These are phyloP conservation scores for Alternaria angustiovoidea DNA, from an alignment of 2,329 filamentous ascomycete genomes.

Conservation along the genomic window DNA sequence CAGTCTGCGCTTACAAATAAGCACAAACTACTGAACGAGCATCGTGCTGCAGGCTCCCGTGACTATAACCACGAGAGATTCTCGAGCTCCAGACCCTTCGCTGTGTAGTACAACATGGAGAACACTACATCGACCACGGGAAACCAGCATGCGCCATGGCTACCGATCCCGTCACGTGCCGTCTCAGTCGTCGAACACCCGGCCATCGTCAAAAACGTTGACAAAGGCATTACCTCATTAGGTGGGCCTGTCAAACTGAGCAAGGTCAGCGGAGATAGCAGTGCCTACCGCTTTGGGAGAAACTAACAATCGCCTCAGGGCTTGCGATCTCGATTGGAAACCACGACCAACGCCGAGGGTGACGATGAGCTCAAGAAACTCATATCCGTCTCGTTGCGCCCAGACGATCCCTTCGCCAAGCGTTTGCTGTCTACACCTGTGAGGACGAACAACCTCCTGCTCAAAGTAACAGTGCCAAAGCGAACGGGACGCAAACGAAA, in stretches of 20 bases:
- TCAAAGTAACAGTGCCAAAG: conserved; percentile 87
- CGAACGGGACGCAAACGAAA: conserved; percentile 87
- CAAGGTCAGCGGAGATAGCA: conserved; percentile 52
- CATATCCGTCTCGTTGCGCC: conserved; percentile 77
- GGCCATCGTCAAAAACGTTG: conserved; percentile 69
- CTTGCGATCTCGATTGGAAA: conserved; percentile 39
- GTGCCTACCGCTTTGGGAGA: not conserved
- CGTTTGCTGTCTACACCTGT: conserved; percentile 80
- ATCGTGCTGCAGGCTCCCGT: not conserved
- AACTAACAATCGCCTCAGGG: conserved; percentile 32
- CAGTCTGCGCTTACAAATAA: no score
- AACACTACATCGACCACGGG: conserved; percentile 11
- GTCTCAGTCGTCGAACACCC: conserved; percentile 73
- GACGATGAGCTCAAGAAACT: conserved; percentile 56
- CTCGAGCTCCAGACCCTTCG: not conserved
- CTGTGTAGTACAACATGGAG: conserved; percentile 8
- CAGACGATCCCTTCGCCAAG: conserved; percentile 79
- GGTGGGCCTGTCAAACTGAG: conserved; percentile 64
- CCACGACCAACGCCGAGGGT: conserved; percentile 27
- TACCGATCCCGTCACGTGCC: conserved; percentile 60
- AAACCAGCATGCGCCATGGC: conserved; percentile 52
- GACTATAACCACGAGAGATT: conserved; percentile 13
- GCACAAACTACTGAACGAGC: no score
- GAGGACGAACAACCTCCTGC: conserved; percentile 80
- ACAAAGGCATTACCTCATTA: conserved; percentile 69